Evolutionary conservation across 2,329 filamentous ascomycete species (phyloP).

Genomic region (Nemania sp.): DNA sequence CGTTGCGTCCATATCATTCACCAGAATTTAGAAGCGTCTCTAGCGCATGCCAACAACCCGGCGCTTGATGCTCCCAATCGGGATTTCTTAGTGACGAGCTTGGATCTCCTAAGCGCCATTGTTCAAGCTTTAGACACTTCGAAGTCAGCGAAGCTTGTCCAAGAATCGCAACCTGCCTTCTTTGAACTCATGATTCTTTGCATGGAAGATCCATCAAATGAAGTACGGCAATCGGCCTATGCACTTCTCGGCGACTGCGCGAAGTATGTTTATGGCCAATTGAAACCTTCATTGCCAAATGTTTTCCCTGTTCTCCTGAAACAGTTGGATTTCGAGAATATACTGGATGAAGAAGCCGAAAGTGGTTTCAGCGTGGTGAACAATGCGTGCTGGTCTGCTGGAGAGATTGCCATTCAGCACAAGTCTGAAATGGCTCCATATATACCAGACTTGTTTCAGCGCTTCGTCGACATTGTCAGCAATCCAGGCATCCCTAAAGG

Average conservation of each 20-base stretch:
- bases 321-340: constrained; percentile 84
- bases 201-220: constrained; percentile 90
- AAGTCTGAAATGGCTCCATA: constrained; percentile 81
- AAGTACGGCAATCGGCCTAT: constrained; percentile 96
- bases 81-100: constrained; percentile 94
- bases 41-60: constrained; percentile 76
- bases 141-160: constrained; percentile 81
- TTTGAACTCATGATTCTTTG: constrained; percentile 92
- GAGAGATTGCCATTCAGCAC: constrained; percentile 88
- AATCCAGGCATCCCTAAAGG: constrained; percentile 88
- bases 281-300: constrained; percentile 78
- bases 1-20: constrained; percentile 93
- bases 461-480: constrained; percentile 83
- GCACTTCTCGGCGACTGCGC: constrained; percentile 94
- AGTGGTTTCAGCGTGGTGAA: constrained; percentile 93
- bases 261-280: constrained; percentile 87
- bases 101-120: constrained; percentile 92
- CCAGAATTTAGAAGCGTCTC: constrained; percentile 84
- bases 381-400: constrained; percentile 97
- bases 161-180: constrained; percentile 81
- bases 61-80: constrained; percentile 86
- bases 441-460: constrained; percentile 79
- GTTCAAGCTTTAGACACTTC: constrained; percentile 85
- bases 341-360: constrained; percentile 83
- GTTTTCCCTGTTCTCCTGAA: constrained; percentile 86